Evolutionary conservation across 2,329 filamentous ascomycete genomes (phyloP), one percentile per base, ranked within the genome.

Genomic region (Xylariaceae sp.): DNA sequence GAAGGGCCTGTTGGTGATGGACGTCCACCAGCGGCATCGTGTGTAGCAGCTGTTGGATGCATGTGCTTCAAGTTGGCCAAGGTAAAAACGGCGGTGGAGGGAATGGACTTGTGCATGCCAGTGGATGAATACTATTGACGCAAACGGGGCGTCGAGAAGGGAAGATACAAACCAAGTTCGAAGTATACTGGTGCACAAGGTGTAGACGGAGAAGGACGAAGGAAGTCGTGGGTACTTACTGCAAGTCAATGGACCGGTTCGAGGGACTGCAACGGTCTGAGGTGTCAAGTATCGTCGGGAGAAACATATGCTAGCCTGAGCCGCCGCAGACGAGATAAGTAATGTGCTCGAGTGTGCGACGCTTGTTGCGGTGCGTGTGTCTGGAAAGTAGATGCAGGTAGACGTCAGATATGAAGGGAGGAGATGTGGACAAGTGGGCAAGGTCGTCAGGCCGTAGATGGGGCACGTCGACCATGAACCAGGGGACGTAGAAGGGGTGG

Each of bases 351-450:
- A 46, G 53, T 54, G 44, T 49, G 56, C 51, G 52, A 53, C 46
- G 55, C 40, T 53, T 53, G 53, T 28, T 45, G 22, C 22, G 50
- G 47, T 41, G 53, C 48, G 51, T 53, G 56, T 58, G 56, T 54
- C 56, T 58, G 56, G 50, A 54, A 59, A 59, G 54, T 59, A 59
- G 54, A 59, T 56, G 54, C 48, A 59, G 56, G 56, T 56, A 57
- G 51, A 54, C 49, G 48, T 51, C 51, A 56, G 54, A 53, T 54
- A 44, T 54, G 50, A 46, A 45, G 51, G 43, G 51, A 56, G 54
- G 56, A 51, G 56, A 54, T 56, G 54, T 55, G 56, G 51, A 59
- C 54, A 59, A 53, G 56, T 57, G 52, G 56, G 57, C 56, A 53
- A 57, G 54, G 56, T 54, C 51, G 47, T 46, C 41, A 39, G 44